Evolutionary conservation across 192 early-diverging fungal genomes (phyloP), one percentile per base, ranked within the genome.

Genomic region (Backusella macrospora): DNA sequence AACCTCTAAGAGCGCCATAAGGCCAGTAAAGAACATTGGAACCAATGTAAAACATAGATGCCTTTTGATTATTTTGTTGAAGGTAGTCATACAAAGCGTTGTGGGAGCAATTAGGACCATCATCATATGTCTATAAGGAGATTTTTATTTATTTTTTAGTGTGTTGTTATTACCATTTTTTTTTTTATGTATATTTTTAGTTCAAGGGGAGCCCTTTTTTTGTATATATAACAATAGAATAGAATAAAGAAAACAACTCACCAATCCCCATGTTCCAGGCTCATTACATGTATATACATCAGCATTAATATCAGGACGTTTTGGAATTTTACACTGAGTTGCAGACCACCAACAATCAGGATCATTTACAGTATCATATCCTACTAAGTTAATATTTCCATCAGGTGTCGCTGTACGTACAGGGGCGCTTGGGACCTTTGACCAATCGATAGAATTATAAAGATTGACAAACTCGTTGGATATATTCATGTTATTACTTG

Each of bases 31-130:
- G 73, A 12, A 86, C 88, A 72, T 89, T 88, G 46, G 81, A 78
- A 55, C 89, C 89, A 71, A 90, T 87, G 47, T 86, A 75, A 74
- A 90, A 91, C 74, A 92, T 86, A 10, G 90, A 89, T 5, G 86
- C 82, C 43, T 85, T 88, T 39, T 86, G 67, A n/a, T 83, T 82
- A 40, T 84, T 66, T 21, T 74, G 21, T 18, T 78, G 52, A 46
- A 92, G 72, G 45, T 75, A 80, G 49, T 82, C 72, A 42, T 87
- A 76, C 39, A 90, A 68, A 2, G 78, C 76, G n/a, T 76, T 72
- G 23, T 82, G 81, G 38, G 80, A 84, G 9, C 70, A 65, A 29
- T 82, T 85, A 12, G 89, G 89, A 1, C 90, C 90, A 80, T 91
- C 90, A 80, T 91, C 90, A 72, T 86, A 91, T 13, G 88, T 87